These are phyloP conservation scores for Fusarium scirpi DNA, from an alignment of 2,329 filamentous ascomycete species.

Conservation along the genomic window DNA sequence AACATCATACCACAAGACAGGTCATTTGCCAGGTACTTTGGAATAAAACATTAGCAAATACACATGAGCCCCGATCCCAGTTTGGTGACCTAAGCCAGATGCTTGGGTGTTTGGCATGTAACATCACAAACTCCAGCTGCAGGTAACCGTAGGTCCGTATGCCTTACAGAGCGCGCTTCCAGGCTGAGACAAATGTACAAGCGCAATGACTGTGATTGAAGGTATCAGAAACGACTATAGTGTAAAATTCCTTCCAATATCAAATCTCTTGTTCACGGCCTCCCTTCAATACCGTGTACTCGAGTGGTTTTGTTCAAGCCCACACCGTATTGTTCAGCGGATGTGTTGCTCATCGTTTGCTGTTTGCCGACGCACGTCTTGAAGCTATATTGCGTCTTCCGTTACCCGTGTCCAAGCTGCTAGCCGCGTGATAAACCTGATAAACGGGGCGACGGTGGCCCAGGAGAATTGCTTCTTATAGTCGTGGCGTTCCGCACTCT, in stretches of 20 bases:
- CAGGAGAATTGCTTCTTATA: conserved; percentile 5
- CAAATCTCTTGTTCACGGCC: background rate
- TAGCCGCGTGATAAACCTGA: conserved; percentile 21
- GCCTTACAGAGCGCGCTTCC: conserved; percentile 11
- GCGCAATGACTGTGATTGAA: background rate
- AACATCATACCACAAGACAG: conserved; percentile 13
- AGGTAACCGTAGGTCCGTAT: conserved; percentile 32
- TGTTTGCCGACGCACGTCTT: conserved; percentile 33
- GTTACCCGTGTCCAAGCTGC: conserved; percentile 30
- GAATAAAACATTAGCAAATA: conserved; percentile 23
- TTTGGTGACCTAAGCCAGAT: conserved; percentile 3
- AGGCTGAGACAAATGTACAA: conserved; percentile 14
- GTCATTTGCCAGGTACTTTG: conserved; percentile 14
- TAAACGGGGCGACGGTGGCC: background rate
- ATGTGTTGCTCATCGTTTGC: conserved; percentile 14
- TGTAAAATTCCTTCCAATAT: background rate
- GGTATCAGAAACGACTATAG: conserved; percentile 3
- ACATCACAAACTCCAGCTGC: conserved; percentile 37
- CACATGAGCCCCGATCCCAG: background rate
- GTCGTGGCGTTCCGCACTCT: conserved; percentile 1
- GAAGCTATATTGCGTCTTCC: conserved; percentile 36
- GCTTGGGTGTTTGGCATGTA: conserved; percentile 18
- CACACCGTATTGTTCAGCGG: background rate
- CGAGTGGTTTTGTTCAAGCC: background rate
- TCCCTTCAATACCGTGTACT: conserved; percentile 1